phyloP scores from a whole-genome alignment of 2,329 filamentous ascomycete genomes.

The Pleurostoma richardsiae region DNA sequence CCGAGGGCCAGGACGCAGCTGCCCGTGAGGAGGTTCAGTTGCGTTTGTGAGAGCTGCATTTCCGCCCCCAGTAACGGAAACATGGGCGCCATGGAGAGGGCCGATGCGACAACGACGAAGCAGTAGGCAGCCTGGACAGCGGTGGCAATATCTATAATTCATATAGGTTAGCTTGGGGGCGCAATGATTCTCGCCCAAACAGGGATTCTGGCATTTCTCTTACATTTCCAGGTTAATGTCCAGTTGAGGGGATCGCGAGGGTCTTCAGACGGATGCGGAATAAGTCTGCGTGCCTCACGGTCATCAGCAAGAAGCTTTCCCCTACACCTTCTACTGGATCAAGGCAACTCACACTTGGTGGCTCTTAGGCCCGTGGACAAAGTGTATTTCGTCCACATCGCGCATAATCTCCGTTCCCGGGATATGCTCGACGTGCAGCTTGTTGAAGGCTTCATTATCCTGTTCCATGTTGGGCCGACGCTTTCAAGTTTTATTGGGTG shows the following conservation, averaged over 20 bases:
- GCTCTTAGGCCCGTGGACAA: slow-evolving; percentile 40
- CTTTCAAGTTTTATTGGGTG: too few relatives aligned
- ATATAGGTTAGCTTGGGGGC: slow-evolving; percentile 29
- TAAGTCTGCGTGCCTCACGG: slow-evolving; percentile 16
- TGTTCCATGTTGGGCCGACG: not conserved
- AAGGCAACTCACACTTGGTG: slow-evolving; percentile 27
- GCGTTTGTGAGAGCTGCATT: not conserved
- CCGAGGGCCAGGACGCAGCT: slow-evolving; percentile 36
- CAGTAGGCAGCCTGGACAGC: slow-evolving; percentile 48
- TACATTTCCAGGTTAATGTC: slow-evolving; percentile 32
- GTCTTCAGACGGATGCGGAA: slow-evolving; percentile 35
- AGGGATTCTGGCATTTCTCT: slow-evolving; percentile 1
- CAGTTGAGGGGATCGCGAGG: slow-evolving; percentile 40
- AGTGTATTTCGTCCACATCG: slow-evolving; percentile 54
- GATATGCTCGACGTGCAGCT: slow-evolving; percentile 15
- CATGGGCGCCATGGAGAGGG: slow-evolving; percentile 43
- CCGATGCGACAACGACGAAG: slow-evolving; percentile 32
- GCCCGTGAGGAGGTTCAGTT: slow-evolving; percentile 31
- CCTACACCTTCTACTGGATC: slow-evolving; percentile 11
- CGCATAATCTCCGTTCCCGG: slow-evolving; percentile 20
- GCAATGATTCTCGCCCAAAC: slow-evolving; percentile 7
- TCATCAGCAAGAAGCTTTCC: too few relatives aligned
- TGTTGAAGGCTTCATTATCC: not conserved
- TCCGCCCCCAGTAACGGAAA: slow-evolving; percentile 31
- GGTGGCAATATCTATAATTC: slow-evolving; percentile 26